Percentiles rank a stretch among this genome's conserved stretches.
These are phyloP conservation scores for Rhizopus arrhizus DNA, from an alignment of 371 early-diverging fungal genomes.

Conservation along the genomic window DNA sequence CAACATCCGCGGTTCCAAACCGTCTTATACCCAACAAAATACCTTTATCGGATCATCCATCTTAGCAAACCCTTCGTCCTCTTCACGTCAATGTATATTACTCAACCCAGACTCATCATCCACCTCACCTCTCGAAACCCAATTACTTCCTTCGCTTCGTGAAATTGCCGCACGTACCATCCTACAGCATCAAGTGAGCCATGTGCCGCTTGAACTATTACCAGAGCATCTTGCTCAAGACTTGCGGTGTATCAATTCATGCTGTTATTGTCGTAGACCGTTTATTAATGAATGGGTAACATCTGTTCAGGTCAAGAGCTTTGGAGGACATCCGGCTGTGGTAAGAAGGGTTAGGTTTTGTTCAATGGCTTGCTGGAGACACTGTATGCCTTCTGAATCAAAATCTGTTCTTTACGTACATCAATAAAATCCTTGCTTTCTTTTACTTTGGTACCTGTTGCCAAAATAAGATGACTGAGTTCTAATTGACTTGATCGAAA, in stretches of 20 bases:
- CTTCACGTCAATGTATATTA: constrained; percentile 7
- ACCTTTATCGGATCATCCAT: constrained; percentile 5
- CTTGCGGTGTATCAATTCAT: constrained; percentile 35
- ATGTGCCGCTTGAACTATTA: constrained; percentile 34
- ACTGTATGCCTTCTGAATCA: constrained; percentile 25
- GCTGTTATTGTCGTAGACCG: constrained; percentile 52
- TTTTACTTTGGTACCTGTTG: no score
- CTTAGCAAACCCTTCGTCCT: constrained; percentile 8
- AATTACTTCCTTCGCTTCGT: constrained; percentile 19
- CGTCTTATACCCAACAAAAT: constrained; percentile 9
- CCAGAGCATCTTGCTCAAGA: constrained; percentile 51
- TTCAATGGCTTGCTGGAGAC: constrained; percentile 52
- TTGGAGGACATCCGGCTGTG: constrained; percentile 62
- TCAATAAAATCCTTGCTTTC: neutral
- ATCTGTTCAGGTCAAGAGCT: constrained; percentile 63
- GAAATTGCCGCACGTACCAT: constrained; percentile 27
- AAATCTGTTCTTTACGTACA: constrained; percentile 33
- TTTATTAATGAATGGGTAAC: constrained; percentile 69
- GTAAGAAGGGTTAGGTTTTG: constrained; percentile 63
- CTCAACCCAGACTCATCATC: neutral
- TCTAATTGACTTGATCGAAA: no score
- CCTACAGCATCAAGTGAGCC: constrained; percentile 12
- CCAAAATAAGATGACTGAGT: no score
- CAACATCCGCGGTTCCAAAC: constrained; percentile 43
- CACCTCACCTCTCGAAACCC: constrained; percentile 17